Percentiles rank a stretch among this genome's conserved stretches.
These are phyloP conservation scores for Glonium stellatum DNA, from an alignment of 495 filamentous ascomycete genomes.

Conservation along the genomic window DNA sequence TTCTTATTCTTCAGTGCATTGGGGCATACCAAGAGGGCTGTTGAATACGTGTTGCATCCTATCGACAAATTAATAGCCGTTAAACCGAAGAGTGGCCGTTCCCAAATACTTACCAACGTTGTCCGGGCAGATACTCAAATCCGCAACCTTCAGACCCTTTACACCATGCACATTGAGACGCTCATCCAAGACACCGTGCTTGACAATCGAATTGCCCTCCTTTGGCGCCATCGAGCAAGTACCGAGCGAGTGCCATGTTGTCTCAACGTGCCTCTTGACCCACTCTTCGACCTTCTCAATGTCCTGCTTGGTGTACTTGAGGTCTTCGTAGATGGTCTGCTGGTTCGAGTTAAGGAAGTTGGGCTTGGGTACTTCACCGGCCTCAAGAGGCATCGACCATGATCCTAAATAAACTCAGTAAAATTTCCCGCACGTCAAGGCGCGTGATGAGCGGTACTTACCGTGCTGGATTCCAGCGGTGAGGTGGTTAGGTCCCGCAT, in stretches of 20 bases:
- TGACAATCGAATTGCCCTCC: slow-evolving; percentile 72
- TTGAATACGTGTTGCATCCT: slow-evolving; percentile 71
- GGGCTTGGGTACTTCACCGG: slow-evolving; percentile 40
- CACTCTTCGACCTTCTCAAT: slow-evolving; percentile 67
- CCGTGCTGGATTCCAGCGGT: slow-evolving; percentile 63
- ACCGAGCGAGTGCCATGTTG: slow-evolving; percentile 65
- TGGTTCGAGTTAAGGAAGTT: slow-evolving; percentile 46
- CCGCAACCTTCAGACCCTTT: slow-evolving; percentile 73
- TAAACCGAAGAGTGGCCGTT: not conserved
- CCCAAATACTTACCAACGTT: slow-evolving; percentile 46
- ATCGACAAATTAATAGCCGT: not conserved
- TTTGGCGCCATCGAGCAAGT: slow-evolving; percentile 77
- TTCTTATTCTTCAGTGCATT: too few species aligned
- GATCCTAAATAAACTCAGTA: slow-evolving; percentile 23
- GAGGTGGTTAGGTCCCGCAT: slow-evolving; percentile 66
- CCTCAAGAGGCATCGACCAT: slow-evolving; percentile 43
- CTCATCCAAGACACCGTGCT: slow-evolving; percentile 73
- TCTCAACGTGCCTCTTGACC: slow-evolving; percentile 69
- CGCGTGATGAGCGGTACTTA: slow-evolving; percentile 6
- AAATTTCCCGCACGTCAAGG: too few species aligned
- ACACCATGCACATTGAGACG: slow-evolving; percentile 76
- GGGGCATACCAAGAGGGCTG: slow-evolving; percentile 65
- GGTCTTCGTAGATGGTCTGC: slow-evolving; percentile 50
- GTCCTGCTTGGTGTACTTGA: slow-evolving; percentile 62
- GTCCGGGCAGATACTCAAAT: slow-evolving; percentile 73